A percentile compares a stretch with the other conserved stretches of the same genome.
phyloP scores from a whole-genome alignment of 208 protist genomes.

The Crithidia fasciculata region DNA sequence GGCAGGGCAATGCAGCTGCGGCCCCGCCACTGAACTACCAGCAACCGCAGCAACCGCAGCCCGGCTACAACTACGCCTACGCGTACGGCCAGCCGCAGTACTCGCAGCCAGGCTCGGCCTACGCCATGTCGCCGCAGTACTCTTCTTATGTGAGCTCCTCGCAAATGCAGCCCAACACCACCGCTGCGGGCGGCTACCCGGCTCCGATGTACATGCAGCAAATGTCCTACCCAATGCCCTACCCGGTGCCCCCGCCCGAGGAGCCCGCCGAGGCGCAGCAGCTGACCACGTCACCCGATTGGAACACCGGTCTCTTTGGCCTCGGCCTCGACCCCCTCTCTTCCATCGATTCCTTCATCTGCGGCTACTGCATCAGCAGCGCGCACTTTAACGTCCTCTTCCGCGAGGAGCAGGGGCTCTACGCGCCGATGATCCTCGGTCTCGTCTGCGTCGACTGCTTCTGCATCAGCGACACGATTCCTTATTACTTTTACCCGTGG shows the following conservation, averaged over 20 bases:
- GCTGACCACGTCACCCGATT: constrained; percentile 9
- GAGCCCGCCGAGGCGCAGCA: constrained; percentile 4
- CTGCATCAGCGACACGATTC: constrained; percentile 3
- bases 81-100: constrained; percentile 5
- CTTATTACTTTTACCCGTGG: constrained; percentile 10
- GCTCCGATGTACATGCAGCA: neutral
- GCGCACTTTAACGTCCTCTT: constrained; percentile 34
- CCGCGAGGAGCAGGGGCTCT: constrained; percentile 19
- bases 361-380: constrained; percentile 33
- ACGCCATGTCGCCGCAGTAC: neutral
- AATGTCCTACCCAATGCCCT: neutral
- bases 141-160: neutral
- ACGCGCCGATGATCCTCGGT: constrained; percentile 23
- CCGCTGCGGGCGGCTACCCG: neutral
- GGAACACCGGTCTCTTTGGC: constrained; percentile 35
- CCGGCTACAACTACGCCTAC: neutral
- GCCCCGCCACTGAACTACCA: neutral
- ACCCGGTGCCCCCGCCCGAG: neutral
- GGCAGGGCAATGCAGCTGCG: too few species aligned
- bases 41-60: neutral
- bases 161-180: neutral
- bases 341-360: constrained; percentile 29
- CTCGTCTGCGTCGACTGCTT: constrained; percentile 29
- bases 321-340: constrained; percentile 21
- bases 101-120: neutral